Evolutionary conservation across 768 basidiomycete species (phyloP), one percentile per base, ranked within the genome.

Genomic region (Cubamyces lactineus): DNA sequence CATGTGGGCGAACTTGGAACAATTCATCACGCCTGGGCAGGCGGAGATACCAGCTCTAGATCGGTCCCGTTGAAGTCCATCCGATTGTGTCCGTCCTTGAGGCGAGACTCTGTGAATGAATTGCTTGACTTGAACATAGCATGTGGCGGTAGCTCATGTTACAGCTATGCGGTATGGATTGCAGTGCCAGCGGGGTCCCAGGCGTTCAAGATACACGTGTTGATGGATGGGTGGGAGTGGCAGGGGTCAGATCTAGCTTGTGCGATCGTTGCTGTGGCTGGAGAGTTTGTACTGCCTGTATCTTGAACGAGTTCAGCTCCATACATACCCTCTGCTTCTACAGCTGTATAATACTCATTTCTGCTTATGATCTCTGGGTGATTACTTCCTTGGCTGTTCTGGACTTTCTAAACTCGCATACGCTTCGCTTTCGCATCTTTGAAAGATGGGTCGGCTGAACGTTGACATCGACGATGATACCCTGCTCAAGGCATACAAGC

Each of bases 401-500:
- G 21, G n/a, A 13, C 19, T 24, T 9, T 13, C 12, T 19, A 6
- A 26, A 26, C 24, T 7, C 5, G 48, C 16, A 49, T 23, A 13
- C 23, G 15, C 15, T 6, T 5, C 23, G 19, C 48, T 15, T 24
- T 21, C 2, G 16, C 34, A 34, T 11, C 34, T 16, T 26, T 17
- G 41, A 11, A 45, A 24, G 46, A 68, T 88, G 85, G 82, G 83
- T 28, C 84, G 81, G 67, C 78, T 87, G 59, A 87, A 86, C 70
- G 82, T 91, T 67, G 80, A 86, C 49, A 80, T 88, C 26, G 93
- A 95, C 73, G 92, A 95, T 73, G 91, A 86, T 9, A 76, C 88
- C 12, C 76, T 98, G 43, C 84, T 98, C 60, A 94, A 94, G 76
- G 83, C 91, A 2, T 98, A 98, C 71, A 89, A 87, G 63, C 83